Conservation (phyloP, 1,284 basidiomycete genomes). For the Puccinia polysora region DNA sequence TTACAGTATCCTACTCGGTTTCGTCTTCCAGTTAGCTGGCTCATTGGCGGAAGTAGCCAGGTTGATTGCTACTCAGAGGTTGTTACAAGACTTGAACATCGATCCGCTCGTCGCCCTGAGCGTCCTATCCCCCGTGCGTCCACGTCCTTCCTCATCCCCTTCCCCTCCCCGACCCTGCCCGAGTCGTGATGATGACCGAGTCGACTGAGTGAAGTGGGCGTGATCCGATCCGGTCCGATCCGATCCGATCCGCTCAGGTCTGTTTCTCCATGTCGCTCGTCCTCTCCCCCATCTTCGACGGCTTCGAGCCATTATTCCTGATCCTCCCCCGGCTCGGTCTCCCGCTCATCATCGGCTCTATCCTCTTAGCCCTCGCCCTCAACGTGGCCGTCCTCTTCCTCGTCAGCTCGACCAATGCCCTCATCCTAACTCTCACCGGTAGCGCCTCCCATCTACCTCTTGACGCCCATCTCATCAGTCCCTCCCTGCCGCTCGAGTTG, state of each 20-base stretch:
- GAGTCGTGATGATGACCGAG: not conserved
- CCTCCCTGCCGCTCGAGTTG: too few species aligned
- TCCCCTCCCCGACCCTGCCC: not conserved
- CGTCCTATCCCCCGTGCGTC: slow-evolving; percentile 22
- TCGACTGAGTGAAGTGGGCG: not conserved
- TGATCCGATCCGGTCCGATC: not conserved
- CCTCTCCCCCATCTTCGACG: slow-evolving; percentile 34
- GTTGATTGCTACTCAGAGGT: slow-evolving; percentile 33
- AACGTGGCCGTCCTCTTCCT: slow-evolving; percentile 35
- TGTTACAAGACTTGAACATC: slow-evolving; percentile 35
- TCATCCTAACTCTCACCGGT: slow-evolving; percentile 34
- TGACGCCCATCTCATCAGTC: not conserved
- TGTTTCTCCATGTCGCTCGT: slow-evolving; percentile 28
- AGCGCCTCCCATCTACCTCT: not conserved
- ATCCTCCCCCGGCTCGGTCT: slow-evolving; percentile 24
- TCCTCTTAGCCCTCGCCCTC: slow-evolving; percentile 29
- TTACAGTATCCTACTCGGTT: slow-evolving; percentile 11
- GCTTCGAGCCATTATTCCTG: slow-evolving; percentile 14
- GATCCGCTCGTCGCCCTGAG: slow-evolving; percentile 33
- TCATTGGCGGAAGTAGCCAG: slow-evolving; percentile 34
- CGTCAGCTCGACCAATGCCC: slow-evolving; percentile 35
- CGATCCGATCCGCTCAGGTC: slow-evolving; percentile 4
- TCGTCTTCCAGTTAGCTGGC: slow-evolving; percentile 17
- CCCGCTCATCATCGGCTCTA: not conserved
- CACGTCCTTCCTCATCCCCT: not conserved